Evolutionary conservation across 352 stramenopile species (phyloP).

Genomic region (Sclerospora graminicola): DNA sequence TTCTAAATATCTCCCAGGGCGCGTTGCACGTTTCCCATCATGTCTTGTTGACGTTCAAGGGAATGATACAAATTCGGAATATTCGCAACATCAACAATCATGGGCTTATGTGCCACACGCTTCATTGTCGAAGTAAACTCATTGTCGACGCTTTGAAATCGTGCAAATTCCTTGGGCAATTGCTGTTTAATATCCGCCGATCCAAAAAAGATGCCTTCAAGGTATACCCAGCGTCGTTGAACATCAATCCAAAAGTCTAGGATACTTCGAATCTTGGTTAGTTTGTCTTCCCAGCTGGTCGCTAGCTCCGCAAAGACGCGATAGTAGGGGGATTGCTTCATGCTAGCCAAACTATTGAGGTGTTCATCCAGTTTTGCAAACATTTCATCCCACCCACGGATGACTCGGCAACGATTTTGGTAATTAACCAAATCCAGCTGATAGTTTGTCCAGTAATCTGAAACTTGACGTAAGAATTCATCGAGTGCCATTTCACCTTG

Average conservation of each 20-base stretch:
- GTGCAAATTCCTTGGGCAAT: constrained; percentile 94
- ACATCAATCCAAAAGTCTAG: constrained; percentile 99
- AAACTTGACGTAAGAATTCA: constrained; percentile 95
- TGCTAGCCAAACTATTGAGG: constrained; percentile 94
- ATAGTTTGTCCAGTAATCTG: constrained; percentile 86
- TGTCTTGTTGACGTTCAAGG: constrained; percentile 90
- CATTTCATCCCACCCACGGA: constrained; percentile 98
- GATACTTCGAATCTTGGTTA: constrained; percentile 93
- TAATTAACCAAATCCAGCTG: constrained; percentile 90
- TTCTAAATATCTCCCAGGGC: constrained; percentile 98
- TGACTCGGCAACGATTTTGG: constrained; percentile 93
- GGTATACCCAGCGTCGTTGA: constrained; percentile 98
- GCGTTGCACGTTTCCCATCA: constrained; percentile 99
- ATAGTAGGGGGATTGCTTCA: constrained; percentile 99
- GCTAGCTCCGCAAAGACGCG: constrained; percentile 96
- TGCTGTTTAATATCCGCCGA: constrained; percentile 98
- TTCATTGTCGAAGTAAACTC: constrained; percentile 99
- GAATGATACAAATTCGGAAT: constrained; percentile 88
- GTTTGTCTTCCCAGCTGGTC: constrained; percentile 95
- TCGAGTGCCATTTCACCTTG: constrained; percentile 99
- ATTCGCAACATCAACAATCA: constrained; percentile 91
- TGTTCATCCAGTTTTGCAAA: constrained; percentile 99
- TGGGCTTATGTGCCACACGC: constrained; percentile 92
- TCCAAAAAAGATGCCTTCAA: constrained; percentile 99
- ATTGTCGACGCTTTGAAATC: constrained; percentile 98